Evolutionary conservation across 768 basidiomycete species (phyloP).

Genomic region (Mycena albidolilacea): DNA sequence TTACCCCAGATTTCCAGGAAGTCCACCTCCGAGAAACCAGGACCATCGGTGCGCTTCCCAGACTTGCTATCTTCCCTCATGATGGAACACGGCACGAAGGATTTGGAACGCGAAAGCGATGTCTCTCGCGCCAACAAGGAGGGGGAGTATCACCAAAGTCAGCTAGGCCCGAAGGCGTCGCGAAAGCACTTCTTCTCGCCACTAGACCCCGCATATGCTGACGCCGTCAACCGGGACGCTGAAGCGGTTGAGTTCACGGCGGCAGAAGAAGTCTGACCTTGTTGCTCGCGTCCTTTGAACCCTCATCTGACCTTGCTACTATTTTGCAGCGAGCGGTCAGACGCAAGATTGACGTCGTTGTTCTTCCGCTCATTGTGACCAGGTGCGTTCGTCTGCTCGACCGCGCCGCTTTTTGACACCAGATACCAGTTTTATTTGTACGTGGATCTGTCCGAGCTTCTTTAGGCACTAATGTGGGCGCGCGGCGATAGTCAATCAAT

Average conservation of each 20-base stretch:
- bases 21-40: background rate
- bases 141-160: conserved; percentile 60
- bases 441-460: conserved; percentile 40
- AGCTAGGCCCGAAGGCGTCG: conserved; percentile 54
- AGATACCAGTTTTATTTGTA: conserved; percentile 63
- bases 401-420: background rate
- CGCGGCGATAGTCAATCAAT: conserved; percentile 58
- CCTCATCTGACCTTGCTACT: background rate
- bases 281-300: conserved; percentile 8
- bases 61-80: background rate
- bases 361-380: conserved; percentile 65
- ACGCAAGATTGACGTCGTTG: conserved; percentile 66
- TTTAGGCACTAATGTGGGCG: conserved; percentile 30
- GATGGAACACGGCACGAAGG: conserved; percentile 29
- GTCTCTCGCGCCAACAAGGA: conserved; percentile 41
- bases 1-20: background rate
- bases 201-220: conserved; percentile 60
- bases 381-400: conserved; percentile 52
- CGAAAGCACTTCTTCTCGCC: conserved; percentile 65
- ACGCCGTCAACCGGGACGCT: conserved; percentile 67
- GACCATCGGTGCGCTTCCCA: background rate
- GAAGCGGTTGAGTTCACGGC: conserved; percentile 62
- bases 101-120: conserved; percentile 30
- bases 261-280: conserved; percentile 61
- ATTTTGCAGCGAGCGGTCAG: conserved; percentile 56